phyloP scores from a whole-genome alignment of 768 basidiomycete species.

The Piloderma croceum region DNA sequence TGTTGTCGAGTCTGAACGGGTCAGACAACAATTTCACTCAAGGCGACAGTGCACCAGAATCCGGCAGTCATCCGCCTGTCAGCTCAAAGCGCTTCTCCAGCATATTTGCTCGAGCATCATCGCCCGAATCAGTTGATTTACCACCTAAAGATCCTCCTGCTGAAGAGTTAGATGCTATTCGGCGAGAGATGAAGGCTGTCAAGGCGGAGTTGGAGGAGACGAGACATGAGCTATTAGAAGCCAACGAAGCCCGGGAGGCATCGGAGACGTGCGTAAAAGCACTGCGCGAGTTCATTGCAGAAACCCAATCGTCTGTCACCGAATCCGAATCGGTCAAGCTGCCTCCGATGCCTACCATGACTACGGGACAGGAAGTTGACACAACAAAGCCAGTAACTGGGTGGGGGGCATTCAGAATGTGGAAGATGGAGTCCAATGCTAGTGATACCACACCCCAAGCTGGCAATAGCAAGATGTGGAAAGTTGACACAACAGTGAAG shows the following conservation, averaged over 20 bases:
- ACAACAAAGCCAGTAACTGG: constrained; percentile 26
- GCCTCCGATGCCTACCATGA: constrained; percentile 37
- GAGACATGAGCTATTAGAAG: constrained; percentile 65
- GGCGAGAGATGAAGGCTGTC: constrained; percentile 51
- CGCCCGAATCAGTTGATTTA: constrained; percentile 33
- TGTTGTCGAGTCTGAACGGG: constrained; percentile 29
- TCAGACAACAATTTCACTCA: constrained; percentile 9
- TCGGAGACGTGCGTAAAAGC: constrained; percentile 81
- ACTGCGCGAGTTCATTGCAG: constrained; percentile 75
- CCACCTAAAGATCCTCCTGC: constrained; percentile 20
- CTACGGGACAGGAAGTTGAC: constrained; percentile 33
- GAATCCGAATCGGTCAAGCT: constrained; percentile 29
- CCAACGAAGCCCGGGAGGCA: constrained; percentile 80
- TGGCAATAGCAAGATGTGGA: too few relatives aligned
- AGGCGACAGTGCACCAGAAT: constrained; percentile 27
- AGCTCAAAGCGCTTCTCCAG: constrained; percentile 42
- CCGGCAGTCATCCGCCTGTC: constrained; percentile 15
- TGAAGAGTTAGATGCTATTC: constrained; percentile 58
- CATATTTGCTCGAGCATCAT: constrained; percentile 46
- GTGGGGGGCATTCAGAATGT: constrained; percentile 52
- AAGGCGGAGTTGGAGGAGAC: constrained; percentile 58
- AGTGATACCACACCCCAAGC: constrained; percentile 14
- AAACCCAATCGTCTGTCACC: constrained; percentile 32
- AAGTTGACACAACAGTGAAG: constrained; percentile 6
- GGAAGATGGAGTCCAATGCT: constrained; percentile 30